Base-by-base conservation (phyloP, 1,139 yeast genomes). In the Suhomyces ambrosiae region DNA sequence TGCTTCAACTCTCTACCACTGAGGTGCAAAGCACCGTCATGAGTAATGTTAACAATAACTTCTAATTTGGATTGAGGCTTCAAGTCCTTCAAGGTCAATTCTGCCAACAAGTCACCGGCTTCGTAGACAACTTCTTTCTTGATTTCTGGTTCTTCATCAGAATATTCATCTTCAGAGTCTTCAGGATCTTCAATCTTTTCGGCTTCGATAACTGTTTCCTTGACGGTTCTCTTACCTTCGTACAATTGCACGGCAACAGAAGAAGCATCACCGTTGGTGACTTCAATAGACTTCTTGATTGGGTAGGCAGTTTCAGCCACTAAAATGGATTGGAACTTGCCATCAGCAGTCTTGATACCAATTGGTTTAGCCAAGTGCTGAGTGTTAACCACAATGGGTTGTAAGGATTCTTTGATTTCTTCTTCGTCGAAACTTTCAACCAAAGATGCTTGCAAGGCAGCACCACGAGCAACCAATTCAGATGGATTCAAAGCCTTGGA, bases 401-500 rank as follows among this genome's bases (percentile, higher is more conserved):
- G 86, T 53, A 84, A 74, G 44, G 95, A 84, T 65, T 89, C 96
- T 38, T 75, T 71, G 53, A 92, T 76, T 68, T 90, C 97, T 38
- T 86, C 94, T 43, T 77, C 87, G 57, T 90, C 97, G 54, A 84
- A 88, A 38, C 80, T 72, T 54, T 87, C 86, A 49, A 90, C 76
- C 61, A 94, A 72, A 28, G 96, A 80, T 35, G 97, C 98, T 74
- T 94, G 98, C 60, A 92, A 77, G 44, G 98, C 97, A 46, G 96
- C 95, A 68, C 99, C 99, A 61, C 95, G 85, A 49, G 95, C 83
- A 49, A 85, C 74, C 57, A 89, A 76, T 70, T 94, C 98, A 55
- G 87, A 80, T 45, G 99, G 97, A 71, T 85, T 81, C 45, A 84
- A 60, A 40, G 95, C 89, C 65, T 86, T 86, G 47, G 86, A 52